These are phyloP conservation scores for Phialophora macrospora DNA, from an alignment of 2,329 filamentous ascomycete genomes.

Conservation along the genomic window DNA sequence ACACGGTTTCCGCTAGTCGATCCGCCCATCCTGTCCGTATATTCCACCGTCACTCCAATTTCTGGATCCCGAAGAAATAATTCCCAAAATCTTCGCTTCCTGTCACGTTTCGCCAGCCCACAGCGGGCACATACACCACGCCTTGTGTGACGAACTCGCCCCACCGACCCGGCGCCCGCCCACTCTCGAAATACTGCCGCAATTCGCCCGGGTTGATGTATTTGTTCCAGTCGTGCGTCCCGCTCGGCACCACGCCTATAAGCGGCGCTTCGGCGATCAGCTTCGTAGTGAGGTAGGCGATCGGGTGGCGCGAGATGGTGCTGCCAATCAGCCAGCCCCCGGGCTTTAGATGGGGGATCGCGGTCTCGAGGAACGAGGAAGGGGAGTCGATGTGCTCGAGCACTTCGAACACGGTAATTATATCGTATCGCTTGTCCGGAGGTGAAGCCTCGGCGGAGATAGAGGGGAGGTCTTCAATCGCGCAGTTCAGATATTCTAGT, in stretches of 20 bases:
- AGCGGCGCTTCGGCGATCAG: constrained; percentile 79
- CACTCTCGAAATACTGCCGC: constrained; percentile 45
- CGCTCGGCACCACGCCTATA: constrained; percentile 78
- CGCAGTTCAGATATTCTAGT: constrained; percentile 74
- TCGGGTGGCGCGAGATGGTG: constrained; percentile 88
- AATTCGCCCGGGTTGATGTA: constrained; percentile 90
- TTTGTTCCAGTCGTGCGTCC: constrained; percentile 95
- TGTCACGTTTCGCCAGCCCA: constrained; percentile 84
- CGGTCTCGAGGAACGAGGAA: constrained; percentile 71
- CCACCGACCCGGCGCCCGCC: constrained; percentile 47
- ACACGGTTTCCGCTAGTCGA: background rate
- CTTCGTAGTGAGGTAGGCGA: constrained; percentile 90
- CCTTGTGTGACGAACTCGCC: constrained; percentile 69
- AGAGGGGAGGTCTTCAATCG: constrained; percentile 69
- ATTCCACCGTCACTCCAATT: constrained; percentile 37
- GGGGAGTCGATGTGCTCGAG: constrained; percentile 87
- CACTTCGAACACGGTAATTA: constrained; percentile 91
- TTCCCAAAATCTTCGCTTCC: constrained; percentile 88
- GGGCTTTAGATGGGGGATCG: constrained; percentile 77
- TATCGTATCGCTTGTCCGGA: constrained; percentile 61
- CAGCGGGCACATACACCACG: constrained; percentile 84
- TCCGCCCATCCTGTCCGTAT: background rate
- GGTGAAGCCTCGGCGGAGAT: background rate
- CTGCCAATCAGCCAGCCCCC: constrained; percentile 92
- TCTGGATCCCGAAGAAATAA: constrained; percentile 90